These are phyloP conservation scores for Aspergillaceae sp. DNA, from an alignment of 2,329 filamentous ascomycete species.

Conservation along the genomic window DNA sequence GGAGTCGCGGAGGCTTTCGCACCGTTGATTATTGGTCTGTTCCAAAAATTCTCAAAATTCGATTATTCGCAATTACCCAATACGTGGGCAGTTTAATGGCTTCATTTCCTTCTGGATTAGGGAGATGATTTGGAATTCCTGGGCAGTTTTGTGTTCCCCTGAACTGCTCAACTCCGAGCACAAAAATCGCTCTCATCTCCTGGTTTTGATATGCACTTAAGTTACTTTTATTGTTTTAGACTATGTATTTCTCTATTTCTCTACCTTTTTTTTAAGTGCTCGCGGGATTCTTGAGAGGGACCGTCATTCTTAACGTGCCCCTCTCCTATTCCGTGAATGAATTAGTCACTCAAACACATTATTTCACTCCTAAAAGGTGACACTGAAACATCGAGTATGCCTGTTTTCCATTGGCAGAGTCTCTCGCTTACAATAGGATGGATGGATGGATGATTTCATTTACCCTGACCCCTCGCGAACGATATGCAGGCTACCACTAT, in stretches of 20 bases:
- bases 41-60: background rate
- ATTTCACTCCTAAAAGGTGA: too few relatives aligned
- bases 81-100: background rate
- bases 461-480: conserved; percentile 6
- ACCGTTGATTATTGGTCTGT: background rate
- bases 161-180: background rate
- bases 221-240: too few relatives aligned
- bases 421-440: background rate
- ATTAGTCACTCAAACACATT: too few relatives aligned
- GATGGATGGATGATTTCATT: conserved; percentile 1
- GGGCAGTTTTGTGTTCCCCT: background rate
- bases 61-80: background rate
- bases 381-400: too few relatives aligned
- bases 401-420: too few relatives aligned
- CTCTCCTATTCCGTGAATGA: too few relatives aligned
- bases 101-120: background rate
- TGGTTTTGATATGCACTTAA: too few relatives aligned
- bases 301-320: too few relatives aligned
- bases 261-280: too few relatives aligned
- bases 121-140: background rate
- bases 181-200: background rate
- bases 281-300: too few relatives aligned
- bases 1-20: background rate
- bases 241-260: too few relatives aligned
- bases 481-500: conserved; percentile 8